Percentiles rank a stretch among this genome's conserved stretches.
These are phyloP conservation scores for Oryza punctata DNA, from an alignment of 176 grass and related monocot genomes.

Conservation along the genomic window DNA sequence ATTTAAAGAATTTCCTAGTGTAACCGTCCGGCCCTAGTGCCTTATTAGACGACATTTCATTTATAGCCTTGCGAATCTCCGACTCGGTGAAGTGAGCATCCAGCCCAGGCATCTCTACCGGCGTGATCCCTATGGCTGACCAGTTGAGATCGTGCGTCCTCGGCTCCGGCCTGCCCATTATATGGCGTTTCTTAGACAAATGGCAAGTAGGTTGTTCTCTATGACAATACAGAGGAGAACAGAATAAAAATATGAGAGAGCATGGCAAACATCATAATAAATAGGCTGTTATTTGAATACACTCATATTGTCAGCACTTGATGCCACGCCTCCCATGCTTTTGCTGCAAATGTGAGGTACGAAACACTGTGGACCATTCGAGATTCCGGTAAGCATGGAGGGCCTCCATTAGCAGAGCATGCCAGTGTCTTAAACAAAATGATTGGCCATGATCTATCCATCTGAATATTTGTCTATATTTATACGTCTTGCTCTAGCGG, in stretches of 20 bases:
- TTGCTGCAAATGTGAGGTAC: not conserved
- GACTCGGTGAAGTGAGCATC: too few species aligned
- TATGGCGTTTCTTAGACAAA: not conserved
- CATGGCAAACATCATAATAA: conserved; percentile 29
- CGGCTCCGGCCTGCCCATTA: too few species aligned
- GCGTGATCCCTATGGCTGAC: too few species aligned
- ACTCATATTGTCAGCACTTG: conserved; percentile 25
- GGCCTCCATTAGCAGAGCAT: conserved; percentile 12
- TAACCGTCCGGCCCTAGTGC: too few species aligned
- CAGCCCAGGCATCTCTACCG: too few species aligned
- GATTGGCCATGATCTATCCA: not conserved
- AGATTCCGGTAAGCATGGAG: conserved; percentile 20
- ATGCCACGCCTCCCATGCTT: conserved; percentile 25
- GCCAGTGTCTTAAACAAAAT: not conserved
- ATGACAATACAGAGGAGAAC: not conserved
- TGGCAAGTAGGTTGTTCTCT: not conserved
- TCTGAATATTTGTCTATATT: not conserved
- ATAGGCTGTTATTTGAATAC: not conserved
- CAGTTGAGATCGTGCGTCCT: too few species aligned
- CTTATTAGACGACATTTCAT: too few species aligned
- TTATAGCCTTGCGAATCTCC: too few species aligned
- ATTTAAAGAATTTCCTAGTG: too few species aligned
- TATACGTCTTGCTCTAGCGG: not conserved
- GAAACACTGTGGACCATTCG: not conserved
- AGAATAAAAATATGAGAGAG: not conserved